phyloP scores from a whole-genome alignment of 2,329 filamentous ascomycete species.

The Trichothecium roseum region DNA sequence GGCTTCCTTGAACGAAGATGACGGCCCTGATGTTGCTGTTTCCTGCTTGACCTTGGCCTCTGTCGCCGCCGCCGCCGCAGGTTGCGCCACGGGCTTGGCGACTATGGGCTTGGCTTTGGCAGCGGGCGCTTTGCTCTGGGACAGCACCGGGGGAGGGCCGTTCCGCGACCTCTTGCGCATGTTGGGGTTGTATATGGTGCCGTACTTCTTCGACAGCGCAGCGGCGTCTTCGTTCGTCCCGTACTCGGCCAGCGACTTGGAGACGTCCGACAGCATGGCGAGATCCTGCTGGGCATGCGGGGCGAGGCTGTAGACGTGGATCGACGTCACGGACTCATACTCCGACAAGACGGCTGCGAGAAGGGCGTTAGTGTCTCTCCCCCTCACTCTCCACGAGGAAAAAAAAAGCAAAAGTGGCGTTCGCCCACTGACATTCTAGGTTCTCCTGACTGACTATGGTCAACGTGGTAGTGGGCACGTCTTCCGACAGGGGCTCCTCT shows the following conservation, averaged over 20 bases:
- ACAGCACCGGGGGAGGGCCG: constrained; percentile 6
- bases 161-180: constrained; percentile 42
- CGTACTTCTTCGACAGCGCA: constrained; percentile 51
- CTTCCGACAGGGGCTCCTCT: constrained; percentile 34
- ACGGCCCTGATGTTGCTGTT: constrained; percentile 2
- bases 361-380: too few relatives aligned
- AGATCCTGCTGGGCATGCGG: constrained; percentile 59
- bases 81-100: constrained; percentile 4
- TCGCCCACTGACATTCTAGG: constrained; percentile 45
- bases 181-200: constrained; percentile 63
- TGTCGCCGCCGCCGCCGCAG: constrained; percentile 1
- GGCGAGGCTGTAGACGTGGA: constrained; percentile 82
- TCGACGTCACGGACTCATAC: constrained; percentile 64
- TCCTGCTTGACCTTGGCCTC: constrained; percentile 20
- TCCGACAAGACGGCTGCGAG: constrained; percentile 50
- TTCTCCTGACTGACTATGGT: constrained; percentile 63
- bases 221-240: constrained; percentile 48
- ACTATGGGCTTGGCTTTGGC: constrained; percentile 7
- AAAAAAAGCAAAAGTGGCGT: too few relatives aligned
- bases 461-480: constrained; percentile 46
- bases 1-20: constrained; percentile 11
- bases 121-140: constrained; percentile 13
- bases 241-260: constrained; percentile 49
- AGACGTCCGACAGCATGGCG: constrained; percentile 59
- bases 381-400: too few relatives aligned